phyloP scores from a whole-genome alignment of 306 rosid species.

The Fragaria ananassa region DNA sequence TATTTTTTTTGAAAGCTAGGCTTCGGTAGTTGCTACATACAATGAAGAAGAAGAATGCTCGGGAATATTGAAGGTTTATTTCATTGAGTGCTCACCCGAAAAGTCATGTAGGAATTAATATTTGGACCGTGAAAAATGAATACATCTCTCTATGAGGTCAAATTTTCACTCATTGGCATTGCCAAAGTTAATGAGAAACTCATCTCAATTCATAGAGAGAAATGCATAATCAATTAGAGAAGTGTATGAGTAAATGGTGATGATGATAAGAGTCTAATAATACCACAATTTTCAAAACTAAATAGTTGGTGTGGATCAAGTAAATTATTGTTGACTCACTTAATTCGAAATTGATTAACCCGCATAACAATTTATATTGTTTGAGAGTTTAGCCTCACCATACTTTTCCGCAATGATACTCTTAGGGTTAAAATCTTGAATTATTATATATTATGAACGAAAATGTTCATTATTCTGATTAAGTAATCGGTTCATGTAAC shows the following conservation, averaged over 20 bases:
- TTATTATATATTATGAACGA: background rate
- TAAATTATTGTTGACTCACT: background rate
- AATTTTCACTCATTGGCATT: background rate
- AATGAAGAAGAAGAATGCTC: background rate
- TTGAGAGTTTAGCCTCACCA: too few species aligned
- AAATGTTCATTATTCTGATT: too few species aligned
- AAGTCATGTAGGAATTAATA: background rate
- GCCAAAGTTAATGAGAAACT: background rate
- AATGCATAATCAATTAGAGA: background rate
- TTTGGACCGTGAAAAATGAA: too few species aligned
- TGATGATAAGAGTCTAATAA: background rate
- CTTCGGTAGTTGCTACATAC: background rate
- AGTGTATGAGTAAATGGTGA: background rate
- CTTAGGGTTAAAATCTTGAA: too few species aligned
- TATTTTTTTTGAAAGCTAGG: too few species aligned
- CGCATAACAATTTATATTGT: too few species aligned
- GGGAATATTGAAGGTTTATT: background rate
- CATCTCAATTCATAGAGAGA: background rate
- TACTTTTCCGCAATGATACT: too few species aligned
- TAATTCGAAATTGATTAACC: too few species aligned
- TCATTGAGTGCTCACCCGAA: background rate
- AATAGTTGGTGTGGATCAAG: background rate
- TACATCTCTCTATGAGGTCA: background rate
- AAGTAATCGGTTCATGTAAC: too few species aligned
- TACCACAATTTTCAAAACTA: background rate